These are phyloP conservation scores for Cyclotella cryptica DNA, from an alignment of 108 stramenopile species.

Conservation along the genomic window DNA sequence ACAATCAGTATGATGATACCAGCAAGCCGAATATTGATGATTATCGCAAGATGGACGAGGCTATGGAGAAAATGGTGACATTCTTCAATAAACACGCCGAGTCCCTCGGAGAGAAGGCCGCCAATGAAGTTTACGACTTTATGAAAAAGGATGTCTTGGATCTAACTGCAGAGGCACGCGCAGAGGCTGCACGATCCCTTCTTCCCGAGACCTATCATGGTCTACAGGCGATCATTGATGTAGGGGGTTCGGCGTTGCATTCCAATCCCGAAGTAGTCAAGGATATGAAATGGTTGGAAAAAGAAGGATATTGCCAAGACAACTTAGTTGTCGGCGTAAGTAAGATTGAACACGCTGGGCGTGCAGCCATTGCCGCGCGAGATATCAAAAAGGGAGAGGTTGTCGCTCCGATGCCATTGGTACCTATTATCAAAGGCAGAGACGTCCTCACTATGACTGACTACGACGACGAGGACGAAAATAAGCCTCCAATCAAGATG, in stretches of 20 bases:
- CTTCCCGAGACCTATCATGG: conserved; percentile 70
- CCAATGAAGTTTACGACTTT: conserved; percentile 76
- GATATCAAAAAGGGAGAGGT: conserved; percentile 60
- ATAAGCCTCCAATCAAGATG: conserved; percentile 17
- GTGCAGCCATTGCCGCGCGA: conserved; percentile 80
- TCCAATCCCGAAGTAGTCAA: conserved; percentile 76
- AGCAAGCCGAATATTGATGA: conserved; percentile 69
- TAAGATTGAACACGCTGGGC: conserved; percentile 74
- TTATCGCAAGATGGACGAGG: conserved; percentile 72
- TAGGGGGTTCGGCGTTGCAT: conserved; percentile 76
- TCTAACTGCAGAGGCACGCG: conserved; percentile 63
- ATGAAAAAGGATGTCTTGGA: conserved; percentile 69
- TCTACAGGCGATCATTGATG: conserved; percentile 59
- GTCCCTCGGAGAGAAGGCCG: conserved; percentile 57
- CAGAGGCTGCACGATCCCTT: conserved; percentile 65
- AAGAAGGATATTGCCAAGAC: conserved; percentile 77
- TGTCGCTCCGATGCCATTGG: conserved; percentile 68
- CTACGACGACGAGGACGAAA: conserved; percentile 34
- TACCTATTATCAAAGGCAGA: conserved; percentile 64
- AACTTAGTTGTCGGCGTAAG: conserved; percentile 60
- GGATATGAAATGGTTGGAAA: conserved; percentile 66
- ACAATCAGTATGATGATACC: conserved; percentile 53
- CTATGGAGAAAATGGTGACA: conserved; percentile 59
- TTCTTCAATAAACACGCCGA: conserved; percentile 63
- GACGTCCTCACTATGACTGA: conserved; percentile 59